Evolutionary conservation across 352 stramenopile genomes (phyloP), one percentile per base, ranked within the genome.

Genomic region (Pythium myriotylum): DNA sequence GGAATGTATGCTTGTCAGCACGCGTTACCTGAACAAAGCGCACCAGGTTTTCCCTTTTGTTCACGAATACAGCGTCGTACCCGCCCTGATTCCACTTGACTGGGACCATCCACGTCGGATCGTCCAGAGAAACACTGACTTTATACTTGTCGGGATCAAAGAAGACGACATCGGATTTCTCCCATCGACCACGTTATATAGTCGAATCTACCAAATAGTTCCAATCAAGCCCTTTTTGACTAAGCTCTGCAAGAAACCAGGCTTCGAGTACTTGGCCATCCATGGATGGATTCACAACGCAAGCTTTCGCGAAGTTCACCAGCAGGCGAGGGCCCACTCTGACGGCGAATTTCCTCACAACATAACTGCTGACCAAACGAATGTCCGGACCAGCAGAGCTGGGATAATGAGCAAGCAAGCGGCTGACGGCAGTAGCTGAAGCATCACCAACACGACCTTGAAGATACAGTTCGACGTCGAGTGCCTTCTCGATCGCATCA

Each of bases 81-180:
- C 58, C 58, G 22, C 48, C 48, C 52, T 59, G 58, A 59, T 59
- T 66, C 58, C 58, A 66, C 58, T 52, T 59, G 12, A 59, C n/a
- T 54, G 58, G 58, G 32, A 48, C 58, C 48, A 66, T 54, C 48
- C 49, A 66, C 33, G 4, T 66, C 37, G 58, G 48, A 56, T 48
- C 27, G 19, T 33, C 40, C 35, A 66, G 23, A 35, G 39, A 54
- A 46, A 59, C 24, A 48, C 51, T 48, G 35, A 59, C 43, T 46
- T 16, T 13, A 59, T 66, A 58, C 29, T 39, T 59, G 40, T 60
- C 48, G 24, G 59, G 50, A 54, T 66, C 59, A 40, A 66, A 59
- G 35, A 59, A 59, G 10, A 59, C 37, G 51, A 59, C 46, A 22
- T 48, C 24, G 27, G 51, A 59, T 59, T 48, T 3, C 51, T 46